A percentile compares a stretch with the other conserved stretches of the same genome.
These are phyloP conservation scores for Acanthamoeba lenticulata DNA, from an alignment of 208 protist genomes.

Conservation along the genomic window DNA sequence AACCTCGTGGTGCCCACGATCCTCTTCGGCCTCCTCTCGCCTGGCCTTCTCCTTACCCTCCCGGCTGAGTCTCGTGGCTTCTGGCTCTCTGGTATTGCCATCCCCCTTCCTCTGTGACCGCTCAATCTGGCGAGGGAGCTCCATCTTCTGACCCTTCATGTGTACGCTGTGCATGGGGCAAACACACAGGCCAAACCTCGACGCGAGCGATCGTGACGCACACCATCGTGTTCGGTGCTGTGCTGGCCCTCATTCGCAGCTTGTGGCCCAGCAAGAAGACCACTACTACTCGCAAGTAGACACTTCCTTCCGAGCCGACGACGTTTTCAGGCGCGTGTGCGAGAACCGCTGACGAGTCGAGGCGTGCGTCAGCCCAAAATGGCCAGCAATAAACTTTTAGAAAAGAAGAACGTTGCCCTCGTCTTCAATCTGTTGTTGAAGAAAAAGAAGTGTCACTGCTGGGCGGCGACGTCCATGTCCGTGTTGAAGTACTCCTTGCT, in stretches of 20 bases:
- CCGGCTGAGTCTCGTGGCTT: constrained; percentile 21
- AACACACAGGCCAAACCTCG: constrained; percentile 19
- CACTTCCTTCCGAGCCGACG: neutral
- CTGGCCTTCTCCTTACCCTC: constrained; percentile 47
- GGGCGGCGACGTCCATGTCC: constrained; percentile 6
- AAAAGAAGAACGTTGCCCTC: too few relatives aligned
- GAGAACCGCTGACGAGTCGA: too few relatives aligned
- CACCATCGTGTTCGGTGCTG: constrained; percentile 57
- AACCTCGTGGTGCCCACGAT: constrained; percentile 52
- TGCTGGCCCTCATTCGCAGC: constrained; percentile 13
- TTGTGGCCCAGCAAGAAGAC: constrained; percentile 48
- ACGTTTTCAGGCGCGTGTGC: neutral
- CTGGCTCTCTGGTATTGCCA: neutral
- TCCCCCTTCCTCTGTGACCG: neutral
- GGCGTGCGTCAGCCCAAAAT: too few relatives aligned
- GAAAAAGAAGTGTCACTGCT: neutral
- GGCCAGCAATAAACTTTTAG: too few relatives aligned
- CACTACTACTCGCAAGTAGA: neutral
- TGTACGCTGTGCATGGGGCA: too few relatives aligned
- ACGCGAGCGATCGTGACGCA: constrained; percentile 6
- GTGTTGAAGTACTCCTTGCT: constrained; percentile 53
- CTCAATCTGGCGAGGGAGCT: too few relatives aligned
- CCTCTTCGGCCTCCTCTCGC: constrained; percentile 50
- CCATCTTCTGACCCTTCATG: too few relatives aligned
- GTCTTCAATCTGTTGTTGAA: too few relatives aligned